A percentile compares a stretch with the other conserved stretches of the same genome.
These are phyloP conservation scores for Exsudoporus frostii DNA, from an alignment of 768 basidiomycete species.

Conservation along the genomic window DNA sequence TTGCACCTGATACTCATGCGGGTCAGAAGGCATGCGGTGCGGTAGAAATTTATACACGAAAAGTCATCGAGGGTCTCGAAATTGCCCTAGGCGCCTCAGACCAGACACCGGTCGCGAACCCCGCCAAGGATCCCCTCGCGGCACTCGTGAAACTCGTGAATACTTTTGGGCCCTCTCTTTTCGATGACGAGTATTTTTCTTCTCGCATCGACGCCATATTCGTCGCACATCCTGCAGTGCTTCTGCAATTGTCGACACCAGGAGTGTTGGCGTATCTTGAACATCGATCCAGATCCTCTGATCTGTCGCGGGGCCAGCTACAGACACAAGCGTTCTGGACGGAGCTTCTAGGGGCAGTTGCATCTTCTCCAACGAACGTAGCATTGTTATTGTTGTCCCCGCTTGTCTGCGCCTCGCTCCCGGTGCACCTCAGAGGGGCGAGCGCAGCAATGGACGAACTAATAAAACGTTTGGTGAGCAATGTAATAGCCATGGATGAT, in stretches of 20 bases:
- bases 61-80: constrained; percentile 27
- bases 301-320: constrained; percentile 2
- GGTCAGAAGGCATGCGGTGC: constrained; percentile 9
- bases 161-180: constrained; percentile 51
- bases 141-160: constrained; percentile 42
- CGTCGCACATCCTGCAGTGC: constrained; percentile 33
- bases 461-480: constrained; percentile 25
- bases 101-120: neutral
- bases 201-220: constrained; percentile 45
- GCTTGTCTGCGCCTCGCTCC: constrained; percentile 37
- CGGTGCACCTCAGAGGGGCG: constrained; percentile 44
- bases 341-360: constrained; percentile 41
- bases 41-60: constrained; percentile 15
- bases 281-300: constrained; percentile 13
- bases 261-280: constrained; percentile 54
- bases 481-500: neutral
- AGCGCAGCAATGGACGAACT: constrained; percentile 44
- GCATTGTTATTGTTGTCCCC: constrained; percentile 44
- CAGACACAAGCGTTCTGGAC: constrained; percentile 22
- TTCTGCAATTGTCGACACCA: constrained; percentile 41
- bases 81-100: constrained; percentile 6
- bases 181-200: constrained; percentile 41
- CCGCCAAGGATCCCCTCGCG: constrained; percentile 23
- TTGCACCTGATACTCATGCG: constrained; percentile 19
- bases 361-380: constrained; percentile 27